Base-by-base conservation (phyloP, 345 rosid species). In the Leavenworthia alabamica region DNA sequence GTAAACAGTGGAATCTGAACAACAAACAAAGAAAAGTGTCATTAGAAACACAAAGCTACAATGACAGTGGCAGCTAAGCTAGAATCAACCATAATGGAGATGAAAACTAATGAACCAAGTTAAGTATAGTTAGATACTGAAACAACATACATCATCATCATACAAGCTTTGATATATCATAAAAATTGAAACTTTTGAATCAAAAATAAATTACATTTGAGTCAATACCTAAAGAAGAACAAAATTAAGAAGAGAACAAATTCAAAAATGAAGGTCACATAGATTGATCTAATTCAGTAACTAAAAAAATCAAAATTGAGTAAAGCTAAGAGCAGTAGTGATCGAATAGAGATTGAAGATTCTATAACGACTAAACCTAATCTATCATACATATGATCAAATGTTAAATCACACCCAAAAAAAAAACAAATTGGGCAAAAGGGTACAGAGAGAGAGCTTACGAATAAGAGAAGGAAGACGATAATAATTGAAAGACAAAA, bases 1-100 rank as follows among this genome's bases (percentile, higher is more conserved):
- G 51, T 2, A 31, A 36, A 11, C 12, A 42, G n/a, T n/a, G n/a
- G 54, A 68, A 60, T 60, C 73, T 60, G 40, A 51, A 68, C 16
- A 68, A 31, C 0, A n/a, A 35, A 56, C 17, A 45, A 56, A 12
- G n/a, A n/a, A n/a, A n/a, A n/a, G n/a, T n/a, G n/a, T n/a, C n/a
- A n/a, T n/a, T n/a, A n/a, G n/a, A n/a, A n/a, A n/a, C n/a, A n/a
- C n/a, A n/a, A n/a, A n/a, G n/a, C n/a, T n/a, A n/a, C n/a, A n/a
- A n/a, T n/a, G n/a, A n/a, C n/a, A n/a, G n/a, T n/a, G n/a, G n/a
- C n/a, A n/a, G n/a, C n/a, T n/a, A n/a, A n/a, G n/a, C n/a, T n/a
- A n/a, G n/a, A n/a, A n/a, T n/a, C n/a, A n/a, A n/a, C n/a, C n/a
- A n/a, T n/a, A n/a, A n/a, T n/a, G n/a, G n/a, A n/a, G n/a, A n/a